Base-by-base conservation (phyloP, 2,329 filamentous ascomycete genomes). In the Colletotrichum horii region DNA sequence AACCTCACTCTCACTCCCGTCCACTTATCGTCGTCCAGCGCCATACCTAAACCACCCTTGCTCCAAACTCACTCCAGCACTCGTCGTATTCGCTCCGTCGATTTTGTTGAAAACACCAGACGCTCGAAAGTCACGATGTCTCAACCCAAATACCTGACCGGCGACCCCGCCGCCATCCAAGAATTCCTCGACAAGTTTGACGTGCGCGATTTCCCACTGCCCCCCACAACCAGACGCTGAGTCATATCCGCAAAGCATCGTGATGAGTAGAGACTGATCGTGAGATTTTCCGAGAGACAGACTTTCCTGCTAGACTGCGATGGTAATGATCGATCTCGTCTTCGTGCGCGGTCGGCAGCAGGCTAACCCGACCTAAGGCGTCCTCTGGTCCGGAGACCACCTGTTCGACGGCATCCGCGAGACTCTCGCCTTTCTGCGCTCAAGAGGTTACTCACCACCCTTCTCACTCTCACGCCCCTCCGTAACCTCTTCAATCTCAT, bases 361-460 rank as follows among this genome's bases (percentile, higher is more conserved):
- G 19, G 43, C 73, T 72, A 16, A 75, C 64, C 30, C 58, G 15
- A 14, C 64, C 14, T 65, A 85, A 98, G 96, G 96, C 82, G 97
- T 99, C 48, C 89, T 99, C 76, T 99, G 97, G 97, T 98, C 96
- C 19, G 97, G 97, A 66, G 95, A 98, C 82, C 93, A 96, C 83
- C 88, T 98, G 14, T 98, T 97, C 80, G 93, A 95, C 16, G 94
- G 94, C 69, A 93, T 96, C 7, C 93, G 95, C 6, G 95, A 98
- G 85, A 98, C 96, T 0, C 87, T 99, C 48, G 91, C 95, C 76
- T 89, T 98, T 85, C 88, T 99, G 77, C 93, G 95, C 81, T 93
- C 92, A 73, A 94, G 92, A 92, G 95, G 96, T 96, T 81, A 36
- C 74, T 65, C 48, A 76, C 83, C 66, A 64, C 32, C 38, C 55